Evolutionary conservation across 495 filamentous ascomycete species (phyloP), one percentile per base, ranked within the genome.

Genomic region (Platismatia glauca): DNA sequence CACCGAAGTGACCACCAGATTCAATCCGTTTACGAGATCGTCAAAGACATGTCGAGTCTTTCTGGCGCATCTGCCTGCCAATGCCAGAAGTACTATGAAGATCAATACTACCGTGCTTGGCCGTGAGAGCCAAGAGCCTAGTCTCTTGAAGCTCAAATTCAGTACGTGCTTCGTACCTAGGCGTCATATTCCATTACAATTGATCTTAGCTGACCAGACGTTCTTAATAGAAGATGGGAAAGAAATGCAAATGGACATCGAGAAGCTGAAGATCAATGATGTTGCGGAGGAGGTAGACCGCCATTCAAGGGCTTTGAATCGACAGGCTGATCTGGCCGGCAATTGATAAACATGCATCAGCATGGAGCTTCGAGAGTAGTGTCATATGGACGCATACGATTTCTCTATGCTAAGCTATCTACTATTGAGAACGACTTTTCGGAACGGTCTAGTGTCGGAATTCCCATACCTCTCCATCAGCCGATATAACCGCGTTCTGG

Each of bases 231-330:
- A 64, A 71, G 77, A 78, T 63, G 79, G 76, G 29, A 79, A 78
- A 68, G 75, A 80, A 57, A 60, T 81, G 29, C 72, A 72, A 16
- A 74, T 59, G 89, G 95, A 78, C 88, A 96, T 72, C 87, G 86
- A 90, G 63, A 84, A 86, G 68, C 75, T 96, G 74, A 86, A 85
- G 69, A 91, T 97, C 68, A 89, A 89, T 59, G 90, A 92, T 71
- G 82, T 97, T 5, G 78, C 89, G 39, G 90, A 91, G 73, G 90
- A 97, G 75, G 85, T 96, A 44, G 88, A 96, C 71, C 82, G 95
- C 60, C 89, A 97, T 79, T 95, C 90, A 48, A 80, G 95, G 57
- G 73, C 75, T 43, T 73, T 99, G 71, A 84, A 87, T 66, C 83
- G 95, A 68, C 84, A 91, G 76, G 87, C 89, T 64, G 91, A 92